These are phyloP conservation scores for Ustilago sp. DNA, from an alignment of 1,284 basidiomycete genomes.

Conservation along the genomic window DNA sequence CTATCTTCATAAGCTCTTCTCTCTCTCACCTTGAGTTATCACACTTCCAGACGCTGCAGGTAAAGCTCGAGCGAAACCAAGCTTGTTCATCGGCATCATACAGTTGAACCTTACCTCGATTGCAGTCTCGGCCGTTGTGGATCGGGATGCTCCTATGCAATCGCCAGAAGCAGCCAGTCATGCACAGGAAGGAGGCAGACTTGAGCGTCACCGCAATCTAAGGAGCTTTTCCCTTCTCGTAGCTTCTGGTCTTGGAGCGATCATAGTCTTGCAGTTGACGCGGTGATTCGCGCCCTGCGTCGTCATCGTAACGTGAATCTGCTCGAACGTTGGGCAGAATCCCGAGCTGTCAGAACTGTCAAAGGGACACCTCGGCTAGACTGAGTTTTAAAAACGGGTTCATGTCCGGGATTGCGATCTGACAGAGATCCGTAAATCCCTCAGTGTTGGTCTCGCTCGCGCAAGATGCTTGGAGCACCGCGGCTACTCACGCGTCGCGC, in stretches of 20 bases:
- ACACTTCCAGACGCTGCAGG: not conserved
- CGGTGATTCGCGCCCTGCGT: conserved; percentile 1
- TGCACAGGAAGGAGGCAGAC: not conserved
- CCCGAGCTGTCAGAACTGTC: conserved; percentile 25
- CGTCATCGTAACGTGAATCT: conserved; percentile 13
- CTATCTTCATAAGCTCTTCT: not conserved
- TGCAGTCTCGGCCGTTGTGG: not conserved
- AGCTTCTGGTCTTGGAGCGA: not conserved
- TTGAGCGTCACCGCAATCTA: too few species aligned
- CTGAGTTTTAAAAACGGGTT: conserved; percentile 2
- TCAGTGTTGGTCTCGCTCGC: conserved; percentile 33
- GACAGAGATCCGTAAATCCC: not conserved
- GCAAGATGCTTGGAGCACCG: not conserved
- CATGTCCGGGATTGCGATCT: not conserved
- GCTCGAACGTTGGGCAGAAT: not conserved
- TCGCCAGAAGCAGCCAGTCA: not conserved
- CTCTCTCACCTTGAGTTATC: not conserved
- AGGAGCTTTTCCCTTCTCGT: too few species aligned
- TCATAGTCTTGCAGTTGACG: not conserved
- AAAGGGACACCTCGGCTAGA: conserved; percentile 14
- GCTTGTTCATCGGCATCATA: not conserved
- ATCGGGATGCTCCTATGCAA: not conserved
- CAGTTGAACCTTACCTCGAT: not conserved
- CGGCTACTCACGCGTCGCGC: conserved; percentile 46
- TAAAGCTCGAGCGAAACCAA: not conserved